Percentiles rank a stretch among this genome's conserved stretches.
These are phyloP conservation scores for Penicillium diatomitis DNA, from an alignment of 495 filamentous ascomycete species.

Conservation along the genomic window DNA sequence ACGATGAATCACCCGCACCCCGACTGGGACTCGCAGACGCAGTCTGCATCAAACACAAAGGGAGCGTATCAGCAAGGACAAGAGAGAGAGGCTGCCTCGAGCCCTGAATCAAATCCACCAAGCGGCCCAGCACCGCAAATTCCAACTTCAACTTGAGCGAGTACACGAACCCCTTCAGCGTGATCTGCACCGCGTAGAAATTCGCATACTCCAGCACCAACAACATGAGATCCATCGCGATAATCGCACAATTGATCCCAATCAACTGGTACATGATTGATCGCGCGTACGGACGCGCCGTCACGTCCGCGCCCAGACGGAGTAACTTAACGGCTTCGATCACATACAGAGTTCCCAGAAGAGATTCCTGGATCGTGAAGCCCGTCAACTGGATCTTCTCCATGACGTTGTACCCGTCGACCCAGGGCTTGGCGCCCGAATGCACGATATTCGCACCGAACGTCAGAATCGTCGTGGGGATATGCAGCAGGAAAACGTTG, in stretches of 20 bases:
- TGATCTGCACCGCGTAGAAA: constrained; percentile 46
- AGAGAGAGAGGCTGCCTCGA: constrained; percentile 20
- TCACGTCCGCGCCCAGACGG: constrained; percentile 30
- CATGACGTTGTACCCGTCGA: constrained; percentile 41
- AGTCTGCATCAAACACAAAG: constrained; percentile 15
- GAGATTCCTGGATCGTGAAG: constrained; percentile 48
- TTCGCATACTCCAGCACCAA: constrained; percentile 42
- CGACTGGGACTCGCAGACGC: constrained; percentile 4
- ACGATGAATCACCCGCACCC: background rate
- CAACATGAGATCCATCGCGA: constrained; percentile 41
- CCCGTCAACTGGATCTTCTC: constrained; percentile 49
- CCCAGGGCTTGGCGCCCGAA: constrained; percentile 20
- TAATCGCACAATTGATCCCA: constrained; percentile 44
- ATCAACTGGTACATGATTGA: constrained; percentile 47
- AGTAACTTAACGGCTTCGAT: constrained; percentile 44
- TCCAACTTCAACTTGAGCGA: constrained; percentile 59
- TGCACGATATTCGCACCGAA: constrained; percentile 37
- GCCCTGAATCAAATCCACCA: constrained; percentile 34
- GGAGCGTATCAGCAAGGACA: constrained; percentile 20
- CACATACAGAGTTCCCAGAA: constrained; percentile 50
- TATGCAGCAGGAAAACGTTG: constrained; percentile 37
- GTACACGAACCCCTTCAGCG: constrained; percentile 49
- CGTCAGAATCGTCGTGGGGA: constrained; percentile 42
- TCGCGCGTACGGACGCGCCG: constrained; percentile 22
- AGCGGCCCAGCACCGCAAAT: constrained; percentile 48